Conservation (phyloP, 441 rosid species). For the Brassica hybrid region DNA sequence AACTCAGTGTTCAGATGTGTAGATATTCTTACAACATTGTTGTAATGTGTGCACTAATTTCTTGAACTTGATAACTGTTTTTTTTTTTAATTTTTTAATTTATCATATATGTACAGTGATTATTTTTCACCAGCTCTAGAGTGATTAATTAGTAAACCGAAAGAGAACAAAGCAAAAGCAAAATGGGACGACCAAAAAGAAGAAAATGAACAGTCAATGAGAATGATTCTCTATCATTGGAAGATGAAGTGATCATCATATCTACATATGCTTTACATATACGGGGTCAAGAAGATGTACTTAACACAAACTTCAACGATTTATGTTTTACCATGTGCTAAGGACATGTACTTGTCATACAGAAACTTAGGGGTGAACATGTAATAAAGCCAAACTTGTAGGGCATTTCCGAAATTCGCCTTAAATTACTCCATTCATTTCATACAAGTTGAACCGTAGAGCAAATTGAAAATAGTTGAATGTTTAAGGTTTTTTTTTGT, state of each 20-base stretch:
- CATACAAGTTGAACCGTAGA: slow-evolving; percentile 7
- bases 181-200: slow-evolving; percentile 33
- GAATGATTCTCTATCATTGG: slow-evolving; percentile 29
- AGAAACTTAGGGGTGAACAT: background rate
- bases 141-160: slow-evolving; percentile 21
- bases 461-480: slow-evolving; percentile 24
- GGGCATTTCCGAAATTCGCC: background rate
- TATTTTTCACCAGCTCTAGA: slow-evolving; percentile 15
- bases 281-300: slow-evolving; percentile 4
- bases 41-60: background rate
- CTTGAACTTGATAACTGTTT: background rate
- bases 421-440: slow-evolving; percentile 1
- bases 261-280: background rate
- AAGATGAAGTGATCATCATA: slow-evolving; percentile 18
- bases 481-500: slow-evolving; percentile 14
- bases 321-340: background rate
- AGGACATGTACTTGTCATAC: background rate
- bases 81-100: no score
- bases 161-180: slow-evolving; percentile 37
- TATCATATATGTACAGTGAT: background rate
- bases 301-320: no score
- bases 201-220: slow-evolving; percentile 19
- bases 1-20: background rate
- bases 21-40: background rate
- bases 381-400: slow-evolving; percentile 1